These are phyloP conservation scores for Salvia rosmarinus DNA, from an alignment of 257 asterid species.

Conservation along the genomic window DNA sequence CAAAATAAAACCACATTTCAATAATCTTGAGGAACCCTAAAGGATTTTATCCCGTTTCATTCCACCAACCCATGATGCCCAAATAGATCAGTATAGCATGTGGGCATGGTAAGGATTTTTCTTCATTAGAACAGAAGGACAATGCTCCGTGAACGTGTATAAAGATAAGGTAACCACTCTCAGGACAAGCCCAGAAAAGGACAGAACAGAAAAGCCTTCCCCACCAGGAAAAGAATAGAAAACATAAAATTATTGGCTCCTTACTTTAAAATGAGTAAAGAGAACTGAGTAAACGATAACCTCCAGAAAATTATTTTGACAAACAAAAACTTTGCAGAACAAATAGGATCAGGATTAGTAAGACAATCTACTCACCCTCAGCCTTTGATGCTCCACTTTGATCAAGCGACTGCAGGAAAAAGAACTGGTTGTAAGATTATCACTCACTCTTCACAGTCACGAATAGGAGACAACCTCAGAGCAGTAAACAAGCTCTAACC, in stretches of 20 bases:
- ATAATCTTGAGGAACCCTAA: neutral
- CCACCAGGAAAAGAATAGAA: conserved; percentile 10
- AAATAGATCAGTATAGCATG: neutral
- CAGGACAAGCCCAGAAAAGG: conserved; percentile 26
- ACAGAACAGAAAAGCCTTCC: conserved; percentile 9
- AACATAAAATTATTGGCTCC: conserved; percentile 8
- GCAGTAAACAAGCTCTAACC: conserved; percentile 49
- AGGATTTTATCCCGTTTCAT: neutral
- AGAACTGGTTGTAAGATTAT: conserved; percentile 12
- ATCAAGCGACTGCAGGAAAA: conserved; percentile 54
- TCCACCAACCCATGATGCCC: conserved; percentile 4
- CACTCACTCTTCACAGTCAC: neutral
- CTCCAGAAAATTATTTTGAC: conserved; percentile 1
- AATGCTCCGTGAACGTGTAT: neutral
- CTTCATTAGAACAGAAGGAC: conserved; percentile 9
- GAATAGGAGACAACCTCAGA: conserved; percentile 26
- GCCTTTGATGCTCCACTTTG: conserved; percentile 51
- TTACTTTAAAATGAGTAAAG: neutral
- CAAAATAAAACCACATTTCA: neutral
- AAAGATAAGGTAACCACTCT: neutral
- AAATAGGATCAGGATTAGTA: conserved; percentile 32
- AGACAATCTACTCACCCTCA: conserved; percentile 61
- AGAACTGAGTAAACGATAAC: neutral
- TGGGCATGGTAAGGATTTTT: neutral
- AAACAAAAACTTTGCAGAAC: conserved; percentile 10